Percentiles rank a stretch among this genome's conserved stretches.
Conservation (phyloP, 176 grass and related monocot genomes). For the Aegilops sharonensis region DNA sequence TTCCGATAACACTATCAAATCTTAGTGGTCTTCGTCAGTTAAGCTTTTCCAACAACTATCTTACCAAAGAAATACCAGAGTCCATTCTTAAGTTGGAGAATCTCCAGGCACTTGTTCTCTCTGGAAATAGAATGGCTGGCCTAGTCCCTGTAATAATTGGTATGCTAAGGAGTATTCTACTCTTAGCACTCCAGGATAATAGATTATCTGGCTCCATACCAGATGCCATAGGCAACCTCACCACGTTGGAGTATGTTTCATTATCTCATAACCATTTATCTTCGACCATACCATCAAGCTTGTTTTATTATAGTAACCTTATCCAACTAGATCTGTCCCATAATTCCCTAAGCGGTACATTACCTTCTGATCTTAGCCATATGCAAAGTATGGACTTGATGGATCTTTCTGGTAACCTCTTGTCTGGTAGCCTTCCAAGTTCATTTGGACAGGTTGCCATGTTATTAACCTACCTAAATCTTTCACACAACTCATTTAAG, state of each 20-base stretch:
- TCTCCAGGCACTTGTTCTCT: neutral
- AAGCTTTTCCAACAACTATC: neutral
- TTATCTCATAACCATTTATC: neutral
- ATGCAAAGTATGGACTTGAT: neutral
- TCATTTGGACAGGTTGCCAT: neutral
- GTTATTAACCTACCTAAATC: neutral
- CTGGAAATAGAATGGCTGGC: neutral
- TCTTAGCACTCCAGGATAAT: fast-evolving
- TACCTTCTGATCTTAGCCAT: neutral
- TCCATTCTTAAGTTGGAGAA: neutral
- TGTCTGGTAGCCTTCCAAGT: neutral
- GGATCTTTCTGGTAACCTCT: neutral
- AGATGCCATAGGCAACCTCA: neutral
- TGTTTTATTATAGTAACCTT: neutral
- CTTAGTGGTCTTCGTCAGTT: neutral
- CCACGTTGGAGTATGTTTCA: neutral
- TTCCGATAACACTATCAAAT: neutral
- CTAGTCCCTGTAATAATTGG: neutral
- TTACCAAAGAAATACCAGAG: neutral
- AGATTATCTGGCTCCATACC: neutral
- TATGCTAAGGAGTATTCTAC: neutral
- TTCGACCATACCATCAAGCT: neutral
- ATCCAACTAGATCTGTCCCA: neutral
- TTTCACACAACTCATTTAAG: neutral
- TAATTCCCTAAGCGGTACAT: neutral